Percentiles rank a stretch among this genome's conserved stretches.
phyloP scores from a whole-genome alignment of 2,329 filamentous ascomycete species.

The Truncatella angustata region DNA sequence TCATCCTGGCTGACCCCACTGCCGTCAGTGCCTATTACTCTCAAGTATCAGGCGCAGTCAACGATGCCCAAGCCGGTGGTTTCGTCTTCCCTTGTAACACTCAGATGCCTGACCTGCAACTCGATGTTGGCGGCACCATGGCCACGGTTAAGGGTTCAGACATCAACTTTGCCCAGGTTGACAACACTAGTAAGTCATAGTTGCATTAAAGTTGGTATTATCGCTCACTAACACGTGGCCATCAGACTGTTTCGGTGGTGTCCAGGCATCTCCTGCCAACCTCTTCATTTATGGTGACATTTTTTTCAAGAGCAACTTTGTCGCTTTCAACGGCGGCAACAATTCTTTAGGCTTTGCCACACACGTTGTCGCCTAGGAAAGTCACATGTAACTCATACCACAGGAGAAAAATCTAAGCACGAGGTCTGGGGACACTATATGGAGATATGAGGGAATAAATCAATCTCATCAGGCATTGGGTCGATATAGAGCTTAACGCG shows the following conservation, averaged over 20 bases:
- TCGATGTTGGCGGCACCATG: slow-evolving; percentile 57
- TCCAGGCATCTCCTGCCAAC: slow-evolving; percentile 56
- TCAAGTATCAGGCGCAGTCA: slow-evolving; percentile 40
- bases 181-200: slow-evolving; percentile 46
- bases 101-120: slow-evolving; percentile 44
- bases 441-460: background rate
- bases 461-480: background rate
- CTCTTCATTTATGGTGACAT: slow-evolving; percentile 64
- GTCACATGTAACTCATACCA: too few relatives aligned
- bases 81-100: slow-evolving; percentile 46
- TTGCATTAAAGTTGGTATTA: background rate
- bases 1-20: slow-evolving; percentile 56
- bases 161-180: slow-evolving; percentile 52
- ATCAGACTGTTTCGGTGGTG: slow-evolving; percentile 63
- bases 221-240: slow-evolving; percentile 9
- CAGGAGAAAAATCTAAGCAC: too few relatives aligned
- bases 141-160: slow-evolving; percentile 53
- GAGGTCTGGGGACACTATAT: background rate
- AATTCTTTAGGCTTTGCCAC: slow-evolving; percentile 50
- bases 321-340: slow-evolving; percentile 56
- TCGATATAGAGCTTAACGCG: background rate
- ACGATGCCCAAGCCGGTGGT: slow-evolving; percentile 39
- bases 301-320: slow-evolving; percentile 61
- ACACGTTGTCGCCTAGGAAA: too few relatives aligned
- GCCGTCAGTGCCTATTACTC: slow-evolving; percentile 50